Evolutionary conservation across 2,329 filamentous ascomycete genomes (phyloP).

Genomic region (Fusarium odoratissimum): DNA sequence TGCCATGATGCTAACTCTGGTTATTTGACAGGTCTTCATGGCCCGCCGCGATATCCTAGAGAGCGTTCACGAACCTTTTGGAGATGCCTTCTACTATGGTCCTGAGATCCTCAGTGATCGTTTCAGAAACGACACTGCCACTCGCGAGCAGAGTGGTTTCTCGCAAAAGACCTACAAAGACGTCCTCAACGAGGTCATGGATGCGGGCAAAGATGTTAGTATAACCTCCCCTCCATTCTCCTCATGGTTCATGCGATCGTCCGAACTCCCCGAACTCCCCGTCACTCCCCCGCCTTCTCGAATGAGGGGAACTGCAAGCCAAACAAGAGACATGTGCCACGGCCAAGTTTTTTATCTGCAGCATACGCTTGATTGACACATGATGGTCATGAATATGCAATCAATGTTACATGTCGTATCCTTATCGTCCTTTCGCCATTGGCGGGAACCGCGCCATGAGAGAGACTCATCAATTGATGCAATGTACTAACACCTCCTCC

Average conservation of each 20-base stretch:
- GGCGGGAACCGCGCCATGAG: neutral
- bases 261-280: constrained; percentile 36
- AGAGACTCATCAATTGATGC: neutral
- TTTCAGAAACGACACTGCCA: constrained; percentile 75
- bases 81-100: constrained; percentile 95
- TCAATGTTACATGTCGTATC: constrained; percentile 8
- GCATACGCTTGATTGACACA: neutral
- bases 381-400: neutral
- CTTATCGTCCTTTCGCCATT: neutral
- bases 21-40: constrained; percentile 84
- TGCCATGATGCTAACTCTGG: constrained; percentile 8
- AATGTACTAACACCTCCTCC: constrained; percentile 42
- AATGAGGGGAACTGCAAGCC: constrained; percentile 22
- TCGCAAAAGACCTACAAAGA: constrained; percentile 77
- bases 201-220: constrained; percentile 78
- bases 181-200: constrained; percentile 80
- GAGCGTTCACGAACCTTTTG: constrained; percentile 95
- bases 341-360: constrained; percentile 6
- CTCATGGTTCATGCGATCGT: constrained; percentile 23
- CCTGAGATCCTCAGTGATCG: constrained; percentile 86
- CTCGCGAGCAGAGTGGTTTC: constrained; percentile 72
- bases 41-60: constrained; percentile 83
- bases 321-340: constrained; percentile 3
- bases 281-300: constrained; percentile 22
- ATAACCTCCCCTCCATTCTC: constrained; percentile 22